phyloP scores from a whole-genome alignment of 2,329 filamentous ascomycete genomes.

The Mariannaea sp. region DNA sequence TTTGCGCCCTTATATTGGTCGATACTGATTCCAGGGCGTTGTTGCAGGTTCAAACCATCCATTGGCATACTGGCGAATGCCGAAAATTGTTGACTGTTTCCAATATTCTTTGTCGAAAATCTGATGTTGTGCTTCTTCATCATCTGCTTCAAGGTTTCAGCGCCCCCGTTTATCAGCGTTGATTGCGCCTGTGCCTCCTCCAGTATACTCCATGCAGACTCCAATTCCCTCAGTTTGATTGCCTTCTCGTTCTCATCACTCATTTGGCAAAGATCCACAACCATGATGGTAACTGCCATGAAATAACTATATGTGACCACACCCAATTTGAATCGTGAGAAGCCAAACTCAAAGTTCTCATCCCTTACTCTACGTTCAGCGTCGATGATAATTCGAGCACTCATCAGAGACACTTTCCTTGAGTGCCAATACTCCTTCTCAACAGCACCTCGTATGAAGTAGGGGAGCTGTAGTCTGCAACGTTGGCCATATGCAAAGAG shows the following conservation, averaged over 20 bases:
- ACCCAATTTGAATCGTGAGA: constrained; percentile 37
- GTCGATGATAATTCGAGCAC: constrained; percentile 41
- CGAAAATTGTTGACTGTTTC: background rate
- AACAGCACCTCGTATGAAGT: constrained; percentile 41
- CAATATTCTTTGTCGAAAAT: constrained; percentile 7
- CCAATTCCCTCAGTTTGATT: constrained; percentile 34
- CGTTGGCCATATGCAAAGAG: constrained; percentile 41
- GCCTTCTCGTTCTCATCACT: constrained; percentile 30
- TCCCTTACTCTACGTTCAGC: constrained; percentile 37
- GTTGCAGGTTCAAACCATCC: too few relatives aligned
- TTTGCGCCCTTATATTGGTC: background rate
- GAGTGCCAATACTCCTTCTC: constrained; percentile 42
- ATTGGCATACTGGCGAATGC: background rate
- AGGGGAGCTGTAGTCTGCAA: constrained; percentile 45
- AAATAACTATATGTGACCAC: constrained; percentile 43
- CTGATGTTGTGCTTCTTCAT: constrained; percentile 40
- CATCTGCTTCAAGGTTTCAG: constrained; percentile 39
- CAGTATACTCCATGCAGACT: constrained; percentile 41
- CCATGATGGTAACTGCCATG: constrained; percentile 41
- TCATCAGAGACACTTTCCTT: constrained; percentile 39
- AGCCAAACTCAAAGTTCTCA: constrained; percentile 33
- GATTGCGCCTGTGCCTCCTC: constrained; percentile 40
- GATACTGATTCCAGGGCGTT: background rate
- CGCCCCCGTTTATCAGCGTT: constrained; percentile 34
- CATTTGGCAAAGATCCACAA: constrained; percentile 41